Evolutionary conservation across 805 yeast species (phyloP).

Genomic region (Candida corydali): DNA sequence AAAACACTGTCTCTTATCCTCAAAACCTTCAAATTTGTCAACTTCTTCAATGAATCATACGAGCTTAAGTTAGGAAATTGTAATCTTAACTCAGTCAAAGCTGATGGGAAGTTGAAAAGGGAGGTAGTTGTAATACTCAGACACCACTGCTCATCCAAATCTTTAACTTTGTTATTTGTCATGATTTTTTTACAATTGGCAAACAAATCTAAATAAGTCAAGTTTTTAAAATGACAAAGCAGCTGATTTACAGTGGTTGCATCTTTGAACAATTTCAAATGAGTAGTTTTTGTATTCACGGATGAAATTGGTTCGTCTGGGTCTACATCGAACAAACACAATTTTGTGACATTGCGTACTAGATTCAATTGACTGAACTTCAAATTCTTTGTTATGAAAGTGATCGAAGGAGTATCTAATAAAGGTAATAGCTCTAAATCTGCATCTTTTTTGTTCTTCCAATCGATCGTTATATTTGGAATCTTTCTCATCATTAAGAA

Average conservation of each 20-base stretch:
- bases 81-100: background rate
- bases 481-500: background rate
- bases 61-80: background rate
- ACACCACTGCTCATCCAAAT: background rate
- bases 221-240: background rate
- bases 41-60: background rate
- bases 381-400: background rate
- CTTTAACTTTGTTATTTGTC: background rate
- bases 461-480: background rate
- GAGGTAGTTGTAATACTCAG: background rate
- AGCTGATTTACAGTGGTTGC: background rate
- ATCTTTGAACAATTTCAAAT: background rate
- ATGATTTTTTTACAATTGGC: background rate
- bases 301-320: background rate
- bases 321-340: background rate
- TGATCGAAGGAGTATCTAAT: background rate
- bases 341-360: background rate
- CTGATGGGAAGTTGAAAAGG: background rate
- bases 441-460: background rate
- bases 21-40: background rate
- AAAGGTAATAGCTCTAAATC: background rate
- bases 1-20: background rate
- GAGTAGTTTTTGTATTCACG: background rate
- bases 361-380: background rate
- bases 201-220: background rate